A percentile compares a stretch with the other conserved stretches of the same genome.
Conservation (phyloP, 2,329 filamentous ascomycete genomes). For the Fusarium liriodendri region DNA sequence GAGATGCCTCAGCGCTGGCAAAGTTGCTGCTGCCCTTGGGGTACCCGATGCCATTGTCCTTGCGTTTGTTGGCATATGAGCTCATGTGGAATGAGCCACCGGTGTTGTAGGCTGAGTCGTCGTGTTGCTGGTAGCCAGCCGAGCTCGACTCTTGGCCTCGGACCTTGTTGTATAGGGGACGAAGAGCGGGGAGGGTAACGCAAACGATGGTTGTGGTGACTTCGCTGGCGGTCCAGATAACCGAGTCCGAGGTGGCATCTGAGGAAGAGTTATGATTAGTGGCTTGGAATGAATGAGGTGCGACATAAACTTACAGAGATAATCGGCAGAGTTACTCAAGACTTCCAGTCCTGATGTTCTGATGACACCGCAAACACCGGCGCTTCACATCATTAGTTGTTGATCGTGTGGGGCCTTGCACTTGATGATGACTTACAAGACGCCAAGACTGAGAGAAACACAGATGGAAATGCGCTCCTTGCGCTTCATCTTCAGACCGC, state of each 20-base stretch:
- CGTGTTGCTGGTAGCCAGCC: constrained; percentile 25
- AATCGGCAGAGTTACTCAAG: constrained; percentile 19
- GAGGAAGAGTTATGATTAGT: not conserved
- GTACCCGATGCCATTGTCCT: not conserved
- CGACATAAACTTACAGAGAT: constrained; percentile 5
- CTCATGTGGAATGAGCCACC: constrained; percentile 12
- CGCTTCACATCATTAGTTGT: not conserved
- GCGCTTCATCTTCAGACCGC: constrained; percentile 25
- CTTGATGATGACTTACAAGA: not conserved
- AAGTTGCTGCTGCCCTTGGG: constrained; percentile 9
- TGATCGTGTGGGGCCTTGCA: too few relatives aligned
- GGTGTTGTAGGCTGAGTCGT: constrained; percentile 16
- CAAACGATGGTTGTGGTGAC: constrained; percentile 24
- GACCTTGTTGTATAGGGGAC: constrained; percentile 21
- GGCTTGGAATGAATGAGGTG: not conserved
- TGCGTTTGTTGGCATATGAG: constrained; percentile 9
- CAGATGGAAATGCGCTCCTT: constrained; percentile 23
- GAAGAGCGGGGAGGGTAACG: constrained; percentile 15
- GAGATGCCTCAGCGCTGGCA: constrained; percentile 3
- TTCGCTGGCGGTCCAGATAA: constrained; percentile 29
- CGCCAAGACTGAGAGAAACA: constrained; percentile 15
- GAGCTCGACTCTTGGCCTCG: constrained; percentile 26
- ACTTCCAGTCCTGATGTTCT: constrained; percentile 14
- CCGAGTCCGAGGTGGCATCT: constrained; percentile 24
- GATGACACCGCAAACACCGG: constrained; percentile 18